Evolutionary conservation across 2,329 filamentous ascomycete species (phyloP).

Genomic region (Calonectria fujianensis): DNA sequence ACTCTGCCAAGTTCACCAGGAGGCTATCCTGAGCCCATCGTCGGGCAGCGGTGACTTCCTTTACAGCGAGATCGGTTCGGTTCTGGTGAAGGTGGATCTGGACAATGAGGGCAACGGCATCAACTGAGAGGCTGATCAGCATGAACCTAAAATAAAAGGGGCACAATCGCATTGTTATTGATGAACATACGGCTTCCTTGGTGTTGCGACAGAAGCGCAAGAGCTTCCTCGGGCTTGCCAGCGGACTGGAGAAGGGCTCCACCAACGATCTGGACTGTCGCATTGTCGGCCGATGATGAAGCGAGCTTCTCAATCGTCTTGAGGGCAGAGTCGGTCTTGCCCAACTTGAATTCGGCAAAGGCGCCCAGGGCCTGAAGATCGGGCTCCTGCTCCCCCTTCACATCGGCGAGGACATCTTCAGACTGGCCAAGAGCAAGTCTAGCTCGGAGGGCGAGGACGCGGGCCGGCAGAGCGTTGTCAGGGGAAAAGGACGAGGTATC

Average conservation of each 20-base stretch:
- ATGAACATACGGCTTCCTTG: conserved; percentile 85
- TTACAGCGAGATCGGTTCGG: conserved; percentile 90
- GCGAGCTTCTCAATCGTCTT: conserved; percentile 80
- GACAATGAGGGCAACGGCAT: conserved; percentile 89
- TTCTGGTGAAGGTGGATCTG: conserved; percentile 96
- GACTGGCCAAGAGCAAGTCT: conserved; percentile 88
- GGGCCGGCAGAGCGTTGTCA: conserved; percentile 85
- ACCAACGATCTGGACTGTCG: conserved; percentile 85
- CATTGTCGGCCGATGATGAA: conserved; percentile 81
- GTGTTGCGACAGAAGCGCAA: conserved; percentile 86
- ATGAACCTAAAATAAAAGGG: conserved; percentile 33
- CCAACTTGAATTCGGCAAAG: conserved; percentile 80
- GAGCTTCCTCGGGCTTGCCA: conserved; percentile 89
- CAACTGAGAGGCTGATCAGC: conserved; percentile 67
- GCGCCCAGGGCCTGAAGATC: conserved; percentile 86
- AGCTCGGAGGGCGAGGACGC: conserved; percentile 86
- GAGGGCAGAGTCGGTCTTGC: conserved; percentile 78
- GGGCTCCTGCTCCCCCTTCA: conserved; percentile 79
- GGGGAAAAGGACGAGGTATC: conserved; percentile 86
- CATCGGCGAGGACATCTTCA: conserved; percentile 81
- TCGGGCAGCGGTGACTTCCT: conserved; percentile 90
- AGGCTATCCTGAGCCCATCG: conserved; percentile 97
- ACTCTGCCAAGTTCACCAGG: conserved; percentile 94
- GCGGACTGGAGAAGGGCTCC: conserved; percentile 88
- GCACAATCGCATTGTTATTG: conserved; percentile 3